These are phyloP conservation scores for Sodiomyces alkalinus DNA, from an alignment of 2,329 filamentous ascomycete species.

Conservation along the genomic window DNA sequence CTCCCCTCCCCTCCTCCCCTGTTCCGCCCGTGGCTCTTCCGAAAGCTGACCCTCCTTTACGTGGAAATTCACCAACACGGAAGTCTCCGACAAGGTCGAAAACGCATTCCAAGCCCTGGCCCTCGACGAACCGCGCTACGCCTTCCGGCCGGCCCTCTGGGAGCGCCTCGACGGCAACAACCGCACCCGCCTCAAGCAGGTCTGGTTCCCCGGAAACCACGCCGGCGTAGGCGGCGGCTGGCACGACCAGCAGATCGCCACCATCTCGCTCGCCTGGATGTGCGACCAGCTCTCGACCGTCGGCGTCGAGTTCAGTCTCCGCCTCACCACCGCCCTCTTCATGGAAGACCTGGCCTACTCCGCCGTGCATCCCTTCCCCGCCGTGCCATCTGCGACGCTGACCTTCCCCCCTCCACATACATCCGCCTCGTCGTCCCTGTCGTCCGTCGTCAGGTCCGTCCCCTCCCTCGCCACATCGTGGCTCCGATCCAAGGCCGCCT, in stretches of 20 bases:
- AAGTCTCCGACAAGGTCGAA: constrained; percentile 25
- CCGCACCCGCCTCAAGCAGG: constrained; percentile 9
- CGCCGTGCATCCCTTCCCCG: constrained; percentile 16
- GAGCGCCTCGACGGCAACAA: constrained; percentile 7
- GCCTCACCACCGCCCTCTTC: constrained; percentile 9
- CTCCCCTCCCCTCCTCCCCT: no score
- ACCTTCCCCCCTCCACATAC: no score
- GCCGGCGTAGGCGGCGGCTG: constrained; percentile 46
- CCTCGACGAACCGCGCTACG: constrained; percentile 31
- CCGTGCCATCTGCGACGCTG: no score
- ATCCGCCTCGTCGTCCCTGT: constrained; percentile 17
- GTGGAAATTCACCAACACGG: constrained; percentile 26
- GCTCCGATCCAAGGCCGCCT: not conserved
- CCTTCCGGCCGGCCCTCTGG: constrained; percentile 17
- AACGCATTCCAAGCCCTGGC: constrained; percentile 41
- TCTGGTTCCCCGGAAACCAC: constrained; percentile 44
- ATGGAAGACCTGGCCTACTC: constrained; percentile 1
- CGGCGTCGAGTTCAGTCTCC: constrained; percentile 10
- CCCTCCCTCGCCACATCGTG: not conserved
- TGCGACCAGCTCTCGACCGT: constrained; percentile 11
- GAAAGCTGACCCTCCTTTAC: constrained; percentile 11
- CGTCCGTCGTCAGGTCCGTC: not conserved
- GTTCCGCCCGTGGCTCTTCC: no score
- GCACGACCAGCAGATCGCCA: constrained; percentile 14
- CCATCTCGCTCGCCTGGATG: constrained; percentile 12